These are phyloP conservation scores for Mortierella alpina DNA, from an alignment of 192 early-diverging fungal species.

Conservation along the genomic window DNA sequence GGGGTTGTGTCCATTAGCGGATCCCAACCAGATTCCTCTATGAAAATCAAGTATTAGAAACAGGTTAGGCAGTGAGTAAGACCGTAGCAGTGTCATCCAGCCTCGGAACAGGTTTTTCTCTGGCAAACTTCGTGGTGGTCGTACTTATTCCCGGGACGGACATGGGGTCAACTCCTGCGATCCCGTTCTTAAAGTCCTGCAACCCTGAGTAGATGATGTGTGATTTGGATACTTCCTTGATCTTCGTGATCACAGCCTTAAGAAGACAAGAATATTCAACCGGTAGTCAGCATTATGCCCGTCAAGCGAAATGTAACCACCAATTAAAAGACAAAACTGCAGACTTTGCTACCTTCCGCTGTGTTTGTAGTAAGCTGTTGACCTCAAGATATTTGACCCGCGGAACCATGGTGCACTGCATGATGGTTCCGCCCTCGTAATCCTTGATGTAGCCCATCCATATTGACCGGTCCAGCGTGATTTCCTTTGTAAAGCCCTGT, in stretches of 20 bases:
- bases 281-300: neutral
- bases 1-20: constrained; percentile 80
- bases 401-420: constrained; percentile 96
- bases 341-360: constrained; percentile 59
- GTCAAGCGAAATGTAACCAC: too few species aligned
- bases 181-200: constrained; percentile 71
- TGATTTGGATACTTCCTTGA: constrained; percentile 76
- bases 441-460: constrained; percentile 99
- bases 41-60: neutral
- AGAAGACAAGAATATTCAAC: constrained; percentile 13
- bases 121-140: constrained; percentile 9
- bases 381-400: constrained; percentile 87
- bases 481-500: constrained; percentile 95
- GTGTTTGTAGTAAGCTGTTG: constrained; percentile 76
- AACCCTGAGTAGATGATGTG: constrained; percentile 86
- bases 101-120: neutral
- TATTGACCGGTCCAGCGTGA: constrained; percentile 89
- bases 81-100: neutral
- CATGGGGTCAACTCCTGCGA: constrained; percentile 76
- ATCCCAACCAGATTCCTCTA: constrained; percentile 93
- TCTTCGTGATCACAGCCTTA: constrained; percentile 86
- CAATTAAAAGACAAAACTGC: neutral
- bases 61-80: neutral
- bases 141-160: constrained; percentile 87
- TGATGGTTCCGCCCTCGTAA: constrained; percentile 98